These are phyloP conservation scores for Diaporthe capsici DNA, from an alignment of 2,329 filamentous ascomycete species.

Conservation along the genomic window DNA sequence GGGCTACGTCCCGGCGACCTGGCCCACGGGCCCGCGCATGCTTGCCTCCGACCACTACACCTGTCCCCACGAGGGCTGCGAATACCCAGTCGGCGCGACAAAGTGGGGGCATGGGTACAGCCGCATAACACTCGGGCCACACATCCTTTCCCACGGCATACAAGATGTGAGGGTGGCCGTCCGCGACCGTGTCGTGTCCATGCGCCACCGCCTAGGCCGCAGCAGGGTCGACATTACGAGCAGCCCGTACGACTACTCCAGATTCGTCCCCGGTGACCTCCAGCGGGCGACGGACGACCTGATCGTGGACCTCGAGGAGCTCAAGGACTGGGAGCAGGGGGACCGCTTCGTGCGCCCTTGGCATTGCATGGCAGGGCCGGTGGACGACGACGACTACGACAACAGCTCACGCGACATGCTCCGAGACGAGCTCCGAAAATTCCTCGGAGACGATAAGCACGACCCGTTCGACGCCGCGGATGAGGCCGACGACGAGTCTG, in stretches of 20 bases:
- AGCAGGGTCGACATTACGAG: not conserved
- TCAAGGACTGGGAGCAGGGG: conserved; percentile 17
- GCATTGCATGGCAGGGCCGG: too few species aligned
- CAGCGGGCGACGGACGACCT: not conserved
- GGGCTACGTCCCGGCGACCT: conserved; percentile 9
- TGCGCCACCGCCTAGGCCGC: not conserved
- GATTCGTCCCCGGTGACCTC: not conserved
- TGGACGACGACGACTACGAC: not conserved
- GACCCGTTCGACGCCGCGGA: not conserved
- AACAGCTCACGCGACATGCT: too few species aligned
- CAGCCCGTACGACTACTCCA: not conserved
- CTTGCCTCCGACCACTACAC: not conserved
- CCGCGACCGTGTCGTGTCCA: not conserved
- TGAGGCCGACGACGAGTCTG: not conserved
- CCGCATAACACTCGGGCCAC: not conserved
- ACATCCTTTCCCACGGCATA: not conserved
- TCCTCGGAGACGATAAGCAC: not conserved
- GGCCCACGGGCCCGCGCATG: conserved; percentile 10
- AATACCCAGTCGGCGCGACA: not conserved
- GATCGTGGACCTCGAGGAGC: conserved; percentile 7
- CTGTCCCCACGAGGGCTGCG: conserved; percentile 17
- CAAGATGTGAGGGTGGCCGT: not conserved
- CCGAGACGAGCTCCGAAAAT: too few species aligned
- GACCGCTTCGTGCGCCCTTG: not conserved
- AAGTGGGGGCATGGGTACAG: not conserved